Percentiles rank a stretch among this genome's conserved stretches.
phyloP scores from a whole-genome alignment of 371 early-diverging fungal genomes.

The Mucor velutinosus region DNA sequence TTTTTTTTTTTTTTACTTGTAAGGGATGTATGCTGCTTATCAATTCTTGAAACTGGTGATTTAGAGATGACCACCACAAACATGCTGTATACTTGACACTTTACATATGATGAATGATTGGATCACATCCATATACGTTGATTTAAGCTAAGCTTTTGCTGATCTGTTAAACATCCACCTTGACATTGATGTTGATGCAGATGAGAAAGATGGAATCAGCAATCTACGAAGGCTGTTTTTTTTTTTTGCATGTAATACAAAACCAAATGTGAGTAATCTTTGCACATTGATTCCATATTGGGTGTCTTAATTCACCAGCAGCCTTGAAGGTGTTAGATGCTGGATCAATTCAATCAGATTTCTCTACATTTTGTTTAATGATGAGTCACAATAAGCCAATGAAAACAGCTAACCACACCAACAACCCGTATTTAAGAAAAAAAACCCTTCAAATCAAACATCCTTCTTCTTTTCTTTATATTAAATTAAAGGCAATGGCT shows the following conservation, averaged over 20 bases:
- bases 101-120: too few species aligned
- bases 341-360: not conserved
- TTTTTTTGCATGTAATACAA: not conserved
- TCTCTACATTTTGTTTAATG: constrained; percentile 1
- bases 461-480: constrained; percentile 44
- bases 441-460: constrained; percentile 15
- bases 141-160: too few species aligned
- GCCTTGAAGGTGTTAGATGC: not conserved
- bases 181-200: too few species aligned
- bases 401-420: not conserved
- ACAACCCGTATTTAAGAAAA: not conserved
- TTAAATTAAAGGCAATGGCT: constrained; percentile 14
- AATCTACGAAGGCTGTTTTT: not conserved
- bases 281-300: not conserved
- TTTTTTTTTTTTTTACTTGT: too few species aligned
- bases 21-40: too few species aligned
- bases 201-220: too few species aligned
- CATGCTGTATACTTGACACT: too few species aligned
- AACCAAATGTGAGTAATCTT: not conserved
- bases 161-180: too few species aligned
- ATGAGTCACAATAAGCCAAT: constrained; percentile 25
- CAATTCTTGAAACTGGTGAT: too few species aligned
- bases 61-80: too few species aligned
- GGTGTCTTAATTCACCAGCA: too few species aligned
- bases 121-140: too few species aligned